Base-by-base conservation (phyloP, 2,329 filamentous ascomycete species). In the Pseudogymnoascus sp. region DNA sequence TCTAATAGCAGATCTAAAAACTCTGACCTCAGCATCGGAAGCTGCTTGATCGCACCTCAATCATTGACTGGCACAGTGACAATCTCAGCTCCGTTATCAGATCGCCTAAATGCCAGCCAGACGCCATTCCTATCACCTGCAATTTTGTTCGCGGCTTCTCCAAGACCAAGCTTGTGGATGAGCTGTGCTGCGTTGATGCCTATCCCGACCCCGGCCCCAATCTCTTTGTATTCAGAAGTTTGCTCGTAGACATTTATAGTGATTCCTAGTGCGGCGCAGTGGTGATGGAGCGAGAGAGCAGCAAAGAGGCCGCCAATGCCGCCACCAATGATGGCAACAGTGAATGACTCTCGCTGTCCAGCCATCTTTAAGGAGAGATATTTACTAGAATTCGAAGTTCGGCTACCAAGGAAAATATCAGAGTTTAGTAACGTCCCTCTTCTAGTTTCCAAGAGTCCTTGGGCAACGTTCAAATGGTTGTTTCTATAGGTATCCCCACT, bases 51-150 rank as follows among this genome's bases (percentile, higher is more conserved):
- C 34, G 34, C 11, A 36, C 14, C 34, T 36, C 34, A 13, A 36
- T 73, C 72, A 28, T 69, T 66, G 13, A 70, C 69, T 8, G 68
- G 68, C 14, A 75, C 65, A 1, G 70, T 74, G 7, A 72, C 67
- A 62, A 76, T 71, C 31, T 75, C 72, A 10, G 67, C 70, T n/a
- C 74, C 70, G 28, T 72, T 73, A 57, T 76, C 74, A 62, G 69
- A 77, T 45, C 75, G 71, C 16, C 74, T 72, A 63, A 77, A 75
- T 10, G 69, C 68, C 51, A 76, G 71, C 72, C 74, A 76, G 23
- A 74, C 67, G 19, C 70, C 71, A 21, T 69, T 68, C 4, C 72
- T 67, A 19, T 69, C 62, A 4, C 75, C 75, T 6, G 73, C 69
- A 51, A 75, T 72, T 19, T 64, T 62, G 48, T 72, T 69, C 10